These are phyloP conservation scores for Fusarium acutatum DNA, from an alignment of 2,329 filamentous ascomycete genomes.

Conservation along the genomic window DNA sequence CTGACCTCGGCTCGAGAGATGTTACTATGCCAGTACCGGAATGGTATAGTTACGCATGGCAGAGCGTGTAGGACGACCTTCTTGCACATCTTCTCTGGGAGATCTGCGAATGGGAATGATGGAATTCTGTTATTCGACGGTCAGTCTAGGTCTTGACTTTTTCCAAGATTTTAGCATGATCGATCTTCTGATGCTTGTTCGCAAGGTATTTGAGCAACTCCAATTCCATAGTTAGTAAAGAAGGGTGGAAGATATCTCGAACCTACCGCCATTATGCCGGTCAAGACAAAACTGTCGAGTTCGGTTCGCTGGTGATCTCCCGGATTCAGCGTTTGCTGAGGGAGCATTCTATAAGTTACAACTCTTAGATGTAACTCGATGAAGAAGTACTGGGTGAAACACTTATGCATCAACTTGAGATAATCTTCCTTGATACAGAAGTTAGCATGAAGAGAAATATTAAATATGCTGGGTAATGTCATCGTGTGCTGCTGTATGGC, in stretches of 20 bases:
- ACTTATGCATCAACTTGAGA: not conserved
- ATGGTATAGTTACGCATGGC: rapidly evolving
- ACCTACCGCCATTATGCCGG: too few species aligned
- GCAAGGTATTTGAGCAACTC: too few species aligned
- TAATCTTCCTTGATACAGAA: not conserved
- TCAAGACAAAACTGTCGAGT: not conserved
- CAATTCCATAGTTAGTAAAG: too few species aligned
- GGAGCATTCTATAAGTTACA: not conserved
- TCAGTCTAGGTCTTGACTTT: too few species aligned
- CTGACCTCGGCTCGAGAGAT: not conserved
- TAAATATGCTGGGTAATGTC: not conserved
- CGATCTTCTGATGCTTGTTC: too few species aligned
- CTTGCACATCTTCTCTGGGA: not conserved
- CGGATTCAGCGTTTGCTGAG: not conserved
- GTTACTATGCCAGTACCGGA: rapidly evolving
- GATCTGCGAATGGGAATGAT: not conserved
- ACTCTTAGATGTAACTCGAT: not conserved
- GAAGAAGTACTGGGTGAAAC: not conserved
- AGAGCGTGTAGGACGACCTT: rapidly evolving
- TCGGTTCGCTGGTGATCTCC: not conserved
- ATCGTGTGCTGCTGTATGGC: not conserved
- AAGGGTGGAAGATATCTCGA: too few species aligned
- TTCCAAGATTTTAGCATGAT: too few species aligned
- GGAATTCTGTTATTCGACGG: too few species aligned
- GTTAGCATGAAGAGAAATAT: not conserved